A percentile compares a stretch with the other conserved stretches of the same genome.
Evolutionary conservation across 2,329 filamentous ascomycete genomes (phyloP).

Genomic region (Hymenoscyphus repandus): DNA sequence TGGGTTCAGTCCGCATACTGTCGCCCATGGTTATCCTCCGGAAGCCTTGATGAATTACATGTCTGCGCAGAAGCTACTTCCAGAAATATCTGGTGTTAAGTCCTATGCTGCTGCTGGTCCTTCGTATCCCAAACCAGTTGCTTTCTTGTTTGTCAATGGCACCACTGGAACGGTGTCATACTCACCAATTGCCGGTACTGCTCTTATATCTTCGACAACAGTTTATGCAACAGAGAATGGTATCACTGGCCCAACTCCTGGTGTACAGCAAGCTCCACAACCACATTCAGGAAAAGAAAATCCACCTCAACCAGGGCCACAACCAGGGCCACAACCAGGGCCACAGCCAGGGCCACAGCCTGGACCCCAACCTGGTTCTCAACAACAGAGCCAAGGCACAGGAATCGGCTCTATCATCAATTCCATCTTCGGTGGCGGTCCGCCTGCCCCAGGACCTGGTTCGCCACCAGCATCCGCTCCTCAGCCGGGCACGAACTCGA

Average conservation of each 20-base stretch:
- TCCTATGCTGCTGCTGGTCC: constrained; percentile 16
- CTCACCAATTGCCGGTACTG: constrained; percentile 1
- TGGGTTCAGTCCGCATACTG: constrained; percentile 1
- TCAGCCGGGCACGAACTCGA: neutral
- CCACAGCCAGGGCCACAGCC: neutral
- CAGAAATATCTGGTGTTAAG: constrained; percentile 12
- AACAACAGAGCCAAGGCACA: neutral
- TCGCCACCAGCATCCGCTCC: neutral
- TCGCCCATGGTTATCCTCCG: constrained; percentile 16
- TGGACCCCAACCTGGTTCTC: neutral
- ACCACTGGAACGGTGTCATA: neutral
- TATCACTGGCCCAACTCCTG: neutral
- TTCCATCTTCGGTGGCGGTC: neutral
- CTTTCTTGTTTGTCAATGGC: neutral
- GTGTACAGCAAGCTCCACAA: neutral
- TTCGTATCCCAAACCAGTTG: neutral
- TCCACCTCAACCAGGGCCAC: neutral
- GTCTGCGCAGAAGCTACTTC: constrained; percentile 7
- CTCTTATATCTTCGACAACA: constrained; percentile 9
- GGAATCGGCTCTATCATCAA: constrained; percentile 2
- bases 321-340: neutral
- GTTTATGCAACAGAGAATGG: constrained; percentile 4
- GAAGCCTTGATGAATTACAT: constrained; percentile 16
- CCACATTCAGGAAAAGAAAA: neutral
- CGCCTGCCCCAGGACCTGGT: neutral